Evolutionary conservation across 108 stramenopile species (phyloP).

Genomic region (Cyclotella kingstonii): DNA sequence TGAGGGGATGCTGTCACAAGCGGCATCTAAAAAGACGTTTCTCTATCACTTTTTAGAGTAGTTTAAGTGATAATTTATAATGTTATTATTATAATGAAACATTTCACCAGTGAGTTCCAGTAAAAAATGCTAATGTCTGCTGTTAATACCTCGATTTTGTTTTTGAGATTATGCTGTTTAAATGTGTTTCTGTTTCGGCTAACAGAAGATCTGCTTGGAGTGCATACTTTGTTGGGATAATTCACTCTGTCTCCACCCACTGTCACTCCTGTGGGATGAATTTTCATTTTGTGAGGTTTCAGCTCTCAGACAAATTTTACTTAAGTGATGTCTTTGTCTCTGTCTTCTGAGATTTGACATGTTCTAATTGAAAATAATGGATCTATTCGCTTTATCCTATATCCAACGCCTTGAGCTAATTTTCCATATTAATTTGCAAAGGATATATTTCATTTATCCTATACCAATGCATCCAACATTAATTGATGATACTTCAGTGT

Average conservation of each 20-base stretch:
- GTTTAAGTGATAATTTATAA: no score
- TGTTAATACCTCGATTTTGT: no score
- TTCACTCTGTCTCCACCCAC: constrained; percentile 26
- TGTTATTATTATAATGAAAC: no score
- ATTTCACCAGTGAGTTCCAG: no score
- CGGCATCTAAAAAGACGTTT: no score
- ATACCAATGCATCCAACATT: background rate
- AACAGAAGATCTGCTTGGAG: constrained; percentile 24
- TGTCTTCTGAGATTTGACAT: constrained; percentile 16
- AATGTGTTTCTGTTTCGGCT: no score
- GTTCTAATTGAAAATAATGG: constrained; percentile 34
- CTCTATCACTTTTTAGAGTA: no score
- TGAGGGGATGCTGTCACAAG: no score
- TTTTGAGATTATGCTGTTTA: no score
- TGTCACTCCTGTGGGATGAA: background rate
- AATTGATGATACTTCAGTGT: constrained; percentile 9
- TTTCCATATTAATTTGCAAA: background rate
- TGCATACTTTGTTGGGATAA: constrained; percentile 23
- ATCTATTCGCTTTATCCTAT: constrained; percentile 9
- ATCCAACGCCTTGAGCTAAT: background rate
- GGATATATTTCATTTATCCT: background rate
- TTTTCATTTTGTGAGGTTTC: constrained; percentile 3
- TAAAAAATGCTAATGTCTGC: no score
- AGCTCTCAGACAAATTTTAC: constrained; percentile 13
- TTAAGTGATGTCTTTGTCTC: constrained; percentile 12